Evolutionary conservation across 306 rosid species (phyloP).

Genomic region (Dryas octopetala): DNA sequence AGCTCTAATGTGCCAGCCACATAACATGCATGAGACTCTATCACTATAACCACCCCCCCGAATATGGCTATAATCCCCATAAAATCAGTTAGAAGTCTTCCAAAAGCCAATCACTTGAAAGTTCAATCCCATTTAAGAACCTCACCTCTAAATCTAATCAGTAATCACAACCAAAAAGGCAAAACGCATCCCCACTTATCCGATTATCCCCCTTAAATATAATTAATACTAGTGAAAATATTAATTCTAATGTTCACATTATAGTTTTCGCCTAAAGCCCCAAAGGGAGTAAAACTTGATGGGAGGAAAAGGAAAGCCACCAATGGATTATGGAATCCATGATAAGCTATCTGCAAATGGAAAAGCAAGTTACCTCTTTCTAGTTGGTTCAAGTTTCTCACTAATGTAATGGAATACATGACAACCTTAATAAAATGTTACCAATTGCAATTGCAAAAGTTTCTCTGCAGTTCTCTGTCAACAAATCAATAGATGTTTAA

Average conservation of each 20-base stretch:
- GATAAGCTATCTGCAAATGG: conserved; percentile 36
- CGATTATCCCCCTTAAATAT: not conserved
- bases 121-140: conserved; percentile 8
- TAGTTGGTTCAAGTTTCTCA: conserved; percentile 21
- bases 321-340: conserved; percentile 23
- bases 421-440: not conserved
- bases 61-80: not conserved
- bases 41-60: too few species aligned
- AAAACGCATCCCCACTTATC: not conserved
- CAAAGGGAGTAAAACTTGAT: not conserved
- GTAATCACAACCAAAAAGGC: not conserved
- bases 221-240: not conserved
- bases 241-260: not conserved
- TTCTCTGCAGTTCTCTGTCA: conserved; percentile 2
- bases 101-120: not conserved
- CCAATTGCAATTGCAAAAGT: not conserved
- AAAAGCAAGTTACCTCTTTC: conserved; percentile 32
- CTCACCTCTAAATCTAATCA: conserved; percentile 3
- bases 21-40: not conserved
- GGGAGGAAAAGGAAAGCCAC: conserved; percentile 8
- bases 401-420: conserved; percentile 10
- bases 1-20: not conserved
- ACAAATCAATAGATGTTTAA: not conserved
- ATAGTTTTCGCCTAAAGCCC: too few species aligned
- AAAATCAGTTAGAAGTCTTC: not conserved